A percentile compares a stretch with the other conserved stretches of the same genome.
phyloP scores from a whole-genome alignment of 768 basidiomycete species.

The Butyriboletus loyo region DNA sequence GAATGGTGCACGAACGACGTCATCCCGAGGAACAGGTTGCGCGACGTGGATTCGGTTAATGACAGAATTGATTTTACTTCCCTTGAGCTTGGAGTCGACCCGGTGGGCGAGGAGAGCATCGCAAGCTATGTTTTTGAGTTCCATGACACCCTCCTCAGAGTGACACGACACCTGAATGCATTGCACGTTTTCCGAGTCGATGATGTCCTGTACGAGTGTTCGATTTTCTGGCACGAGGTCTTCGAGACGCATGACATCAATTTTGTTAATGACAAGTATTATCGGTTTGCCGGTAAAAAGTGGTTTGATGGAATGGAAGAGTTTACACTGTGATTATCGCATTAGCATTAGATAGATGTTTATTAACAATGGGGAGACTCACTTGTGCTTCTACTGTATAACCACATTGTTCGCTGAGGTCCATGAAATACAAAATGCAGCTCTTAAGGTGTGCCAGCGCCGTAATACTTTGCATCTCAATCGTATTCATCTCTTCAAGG shows the following conservation, averaged over 20 bases:
- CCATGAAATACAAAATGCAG: slow-evolving; percentile 98
- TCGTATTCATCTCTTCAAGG: slow-evolving; percentile 99
- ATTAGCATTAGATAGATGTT: neutral
- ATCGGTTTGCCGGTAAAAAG: slow-evolving; percentile 93
- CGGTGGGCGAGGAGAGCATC: slow-evolving; percentile 93
- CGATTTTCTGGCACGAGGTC: slow-evolving; percentile 77
- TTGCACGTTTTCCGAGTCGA: slow-evolving; percentile 65
- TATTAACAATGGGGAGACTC: slow-evolving; percentile 20
- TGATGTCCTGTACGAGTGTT: slow-evolving; percentile 84
- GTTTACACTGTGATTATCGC: slow-evolving; percentile 68
- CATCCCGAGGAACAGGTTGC: slow-evolving; percentile 85
- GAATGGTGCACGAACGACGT: slow-evolving; percentile 81
- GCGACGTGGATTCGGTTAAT: slow-evolving; percentile 97
- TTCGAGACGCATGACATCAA: slow-evolving; percentile 86
- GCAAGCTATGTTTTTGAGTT: slow-evolving; percentile 92
- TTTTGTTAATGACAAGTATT: slow-evolving; percentile 96
- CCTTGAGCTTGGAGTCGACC: slow-evolving; percentile 92
- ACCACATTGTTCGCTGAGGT: slow-evolving; percentile 96
- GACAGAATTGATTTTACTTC: slow-evolving; percentile 87
- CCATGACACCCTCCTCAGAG: slow-evolving; percentile 97
- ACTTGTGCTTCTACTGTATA: slow-evolving; percentile 97
- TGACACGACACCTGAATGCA: slow-evolving; percentile 88
- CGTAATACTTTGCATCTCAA: slow-evolving; percentile 99
- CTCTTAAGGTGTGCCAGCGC: slow-evolving; percentile 94
- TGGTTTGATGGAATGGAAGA: slow-evolving; percentile 99